Conservation (phyloP, 139 green algal genomes). For the Eudorina sp. region DNA sequence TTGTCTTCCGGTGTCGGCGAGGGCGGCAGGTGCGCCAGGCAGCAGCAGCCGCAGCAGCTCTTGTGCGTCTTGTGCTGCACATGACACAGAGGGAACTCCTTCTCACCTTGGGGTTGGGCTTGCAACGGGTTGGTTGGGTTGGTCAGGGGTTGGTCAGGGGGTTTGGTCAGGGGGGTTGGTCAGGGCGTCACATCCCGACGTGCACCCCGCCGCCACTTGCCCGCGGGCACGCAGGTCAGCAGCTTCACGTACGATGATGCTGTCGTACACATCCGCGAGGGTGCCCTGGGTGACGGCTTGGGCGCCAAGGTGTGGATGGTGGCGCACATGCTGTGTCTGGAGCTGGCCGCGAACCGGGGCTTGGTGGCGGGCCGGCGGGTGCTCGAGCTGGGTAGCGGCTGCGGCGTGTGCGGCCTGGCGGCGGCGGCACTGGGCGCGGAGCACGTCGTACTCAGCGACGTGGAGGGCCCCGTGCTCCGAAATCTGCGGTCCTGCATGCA, state of each 20-base stretch:
- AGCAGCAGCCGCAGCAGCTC: too few species aligned
- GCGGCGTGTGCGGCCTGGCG: constrained; percentile 82
- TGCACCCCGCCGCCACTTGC: too few species aligned
- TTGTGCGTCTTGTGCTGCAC: too few species aligned
- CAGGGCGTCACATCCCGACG: too few species aligned
- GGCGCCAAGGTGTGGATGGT: constrained; percentile 84
- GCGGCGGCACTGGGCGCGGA: constrained; percentile 79
- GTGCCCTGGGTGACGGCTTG: constrained; percentile 81
- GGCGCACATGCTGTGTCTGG: constrained; percentile 66
- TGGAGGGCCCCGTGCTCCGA: constrained; percentile 74
- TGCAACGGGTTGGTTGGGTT: too few species aligned
- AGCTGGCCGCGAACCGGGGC: constrained; percentile 65
- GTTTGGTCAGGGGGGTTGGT: too few species aligned
- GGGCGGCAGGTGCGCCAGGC: too few species aligned
- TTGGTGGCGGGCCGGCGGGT: constrained; percentile 70
- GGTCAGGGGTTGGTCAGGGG: too few species aligned
- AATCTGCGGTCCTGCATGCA: constrained; percentile 78
- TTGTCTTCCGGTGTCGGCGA: too few species aligned
- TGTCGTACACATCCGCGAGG: constrained; percentile 72
- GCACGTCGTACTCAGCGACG: constrained; percentile 79
- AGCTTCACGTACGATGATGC: constrained; percentile 64
- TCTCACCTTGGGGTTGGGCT: too few species aligned
- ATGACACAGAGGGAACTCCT: too few species aligned
- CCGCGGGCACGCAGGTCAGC: constrained; percentile 61
- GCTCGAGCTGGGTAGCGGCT: constrained; percentile 86